Conservation (phyloP, 164 flowering plant species). For the Taxillus chinensis region DNA sequence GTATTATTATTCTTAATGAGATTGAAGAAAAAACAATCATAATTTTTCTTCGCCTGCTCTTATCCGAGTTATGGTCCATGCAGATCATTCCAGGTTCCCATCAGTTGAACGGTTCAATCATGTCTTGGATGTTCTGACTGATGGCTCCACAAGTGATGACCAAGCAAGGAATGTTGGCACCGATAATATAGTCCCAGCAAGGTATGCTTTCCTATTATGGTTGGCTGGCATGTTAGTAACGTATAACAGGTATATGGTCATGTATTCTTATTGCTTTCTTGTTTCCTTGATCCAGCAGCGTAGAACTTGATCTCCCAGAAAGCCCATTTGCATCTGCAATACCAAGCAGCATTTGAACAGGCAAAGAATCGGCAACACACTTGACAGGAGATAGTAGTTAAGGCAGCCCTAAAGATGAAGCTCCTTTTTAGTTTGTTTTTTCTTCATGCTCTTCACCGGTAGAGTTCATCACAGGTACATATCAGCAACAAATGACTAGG, state of each 20-base stretch:
- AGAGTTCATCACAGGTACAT: slow-evolving; percentile 21
- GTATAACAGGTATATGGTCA: not conserved
- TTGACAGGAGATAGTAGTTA: slow-evolving; percentile 15
- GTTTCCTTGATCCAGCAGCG: slow-evolving; percentile 21
- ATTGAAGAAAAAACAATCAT: not conserved
- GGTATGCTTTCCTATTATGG: slow-evolving; percentile 16
- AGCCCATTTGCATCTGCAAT: slow-evolving; percentile 59
- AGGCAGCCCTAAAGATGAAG: not conserved
- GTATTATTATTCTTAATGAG: not conserved
- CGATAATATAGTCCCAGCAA: slow-evolving; percentile 35
- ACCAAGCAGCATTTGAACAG: slow-evolving; percentile 36
- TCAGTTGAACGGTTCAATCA: slow-evolving; percentile 23
- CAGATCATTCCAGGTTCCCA: slow-evolving; percentile 20
- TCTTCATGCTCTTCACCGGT: not conserved
- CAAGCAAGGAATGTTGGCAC: slow-evolving; percentile 18
- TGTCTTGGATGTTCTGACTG: slow-evolving; percentile 33
- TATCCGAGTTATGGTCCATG: not conserved
- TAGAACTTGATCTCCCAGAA: slow-evolving; percentile 51
- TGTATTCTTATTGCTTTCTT: not conserved
- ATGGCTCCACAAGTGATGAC: slow-evolving; percentile 30
- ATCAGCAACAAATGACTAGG: slow-evolving; percentile 10
- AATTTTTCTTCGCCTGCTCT: not conserved
- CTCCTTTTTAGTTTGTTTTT: not conserved
- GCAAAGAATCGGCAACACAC: slow-evolving; percentile 22
- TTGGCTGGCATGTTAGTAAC: not conserved